phyloP scores from a whole-genome alignment of 2,329 filamentous ascomycete genomes.

The Chrysosporium queenslandicum region DNA sequence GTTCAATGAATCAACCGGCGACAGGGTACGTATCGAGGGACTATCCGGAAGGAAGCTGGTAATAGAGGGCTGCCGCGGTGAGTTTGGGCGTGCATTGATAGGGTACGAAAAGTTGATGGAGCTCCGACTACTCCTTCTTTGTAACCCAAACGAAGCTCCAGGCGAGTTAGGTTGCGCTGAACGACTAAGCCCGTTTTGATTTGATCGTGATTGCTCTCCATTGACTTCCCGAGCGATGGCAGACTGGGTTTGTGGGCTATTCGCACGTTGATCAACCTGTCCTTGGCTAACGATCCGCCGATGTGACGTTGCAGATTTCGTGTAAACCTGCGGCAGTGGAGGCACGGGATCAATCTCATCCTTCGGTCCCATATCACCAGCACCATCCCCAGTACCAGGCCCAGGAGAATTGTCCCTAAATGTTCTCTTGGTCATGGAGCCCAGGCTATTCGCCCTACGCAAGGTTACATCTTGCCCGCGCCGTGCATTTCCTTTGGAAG shows the following conservation, averaged over 20 bases:
- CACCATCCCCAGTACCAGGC: slow-evolving; percentile 34
- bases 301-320: slow-evolving; percentile 24
- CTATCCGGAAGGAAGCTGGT: slow-evolving; percentile 4
- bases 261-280: slow-evolving; percentile 36
- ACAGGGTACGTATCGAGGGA: slow-evolving; percentile 3
- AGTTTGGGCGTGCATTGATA: slow-evolving; percentile 33
- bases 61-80: slow-evolving; percentile 26
- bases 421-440: slow-evolving; percentile 80
- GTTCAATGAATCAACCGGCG: neutral
- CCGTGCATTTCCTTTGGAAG: slow-evolving; percentile 36
- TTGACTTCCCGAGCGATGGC: slow-evolving; percentile 23
- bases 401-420: slow-evolving; percentile 67
- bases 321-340: slow-evolving; percentile 50
- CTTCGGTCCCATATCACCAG: slow-evolving; percentile 34
- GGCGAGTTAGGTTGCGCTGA: slow-evolving; percentile 21
- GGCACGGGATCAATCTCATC: slow-evolving; percentile 58
- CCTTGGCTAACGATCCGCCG: slow-evolving; percentile 45
- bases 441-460: slow-evolving; percentile 57
- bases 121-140: slow-evolving; percentile 33
- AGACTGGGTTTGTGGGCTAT: slow-evolving; percentile 34
- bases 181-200: neutral
- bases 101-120: slow-evolving; percentile 44
- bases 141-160: slow-evolving; percentile 26
- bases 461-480: slow-evolving; percentile 39
- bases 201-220: neutral